Evolutionary conservation across 306 rosid genomes (phyloP), one percentile per base, ranked within the genome.

Genomic region (Sesbania bispinosa): DNA sequence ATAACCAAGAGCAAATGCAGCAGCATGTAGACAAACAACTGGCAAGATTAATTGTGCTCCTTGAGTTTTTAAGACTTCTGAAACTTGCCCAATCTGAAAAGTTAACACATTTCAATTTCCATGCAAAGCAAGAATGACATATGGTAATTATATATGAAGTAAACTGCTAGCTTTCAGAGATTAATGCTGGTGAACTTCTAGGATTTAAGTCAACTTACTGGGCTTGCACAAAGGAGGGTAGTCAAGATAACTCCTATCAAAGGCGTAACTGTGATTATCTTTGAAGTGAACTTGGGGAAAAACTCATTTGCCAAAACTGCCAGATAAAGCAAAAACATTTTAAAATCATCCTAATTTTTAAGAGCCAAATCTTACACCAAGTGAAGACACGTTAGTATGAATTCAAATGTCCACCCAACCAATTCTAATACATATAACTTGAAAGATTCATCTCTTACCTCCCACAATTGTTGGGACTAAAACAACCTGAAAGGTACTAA

Each of bases 401-500:
- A 16, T 13, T 11, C 24, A 74, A 43, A 59, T 60, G 67, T 32
- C 15, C 23, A 38, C 33, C 50, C 64, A 65, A 67, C 61, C 19
- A 62, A 77, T 33, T 51, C 47, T 15, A 26, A 52, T 4, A 27
- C 6, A 39, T 18, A 38, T 24, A 57, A 54, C 10, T 42, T n/a
- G 71, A 45, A 42, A 62, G 77, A 60, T 64, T 78, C 78, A 67
- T 67, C 23, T 76, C 79, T 82, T 86, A 94, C 98, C 98, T 87
- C 98, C 98, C 62, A 94, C 69, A 39, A 87, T 6, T 10, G 95
- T 90, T 71, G 98, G 98, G 71, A 94, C 82, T 81, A 94, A 78
- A 73, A 94, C 98, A 81, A 94, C 98, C 83, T 94, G 98, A 85
- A 94, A 90, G 71, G 98, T 94, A 73, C 97, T 94, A 60, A 94